Conservation (phyloP, 129 eudicot genomes). For the Chrysanthemum seticuspe region DNA sequence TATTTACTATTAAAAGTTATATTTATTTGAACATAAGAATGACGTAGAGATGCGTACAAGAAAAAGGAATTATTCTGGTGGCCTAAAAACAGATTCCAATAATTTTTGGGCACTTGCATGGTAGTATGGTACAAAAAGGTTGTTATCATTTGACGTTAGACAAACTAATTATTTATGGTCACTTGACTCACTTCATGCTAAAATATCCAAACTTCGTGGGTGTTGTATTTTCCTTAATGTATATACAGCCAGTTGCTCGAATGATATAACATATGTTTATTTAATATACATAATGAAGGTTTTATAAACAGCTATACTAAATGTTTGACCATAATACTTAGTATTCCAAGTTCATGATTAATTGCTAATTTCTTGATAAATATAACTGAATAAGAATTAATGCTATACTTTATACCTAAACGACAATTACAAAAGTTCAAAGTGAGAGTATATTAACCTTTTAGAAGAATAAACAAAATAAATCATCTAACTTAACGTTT, state of each 20-base stretch:
- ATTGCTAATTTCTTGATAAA: too few species aligned
- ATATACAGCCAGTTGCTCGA: neutral
- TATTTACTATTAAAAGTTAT: neutral
- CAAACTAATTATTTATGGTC: conserved; percentile 15
- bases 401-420: too few species aligned
- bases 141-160: conserved; percentile 18
- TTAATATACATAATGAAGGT: neutral
- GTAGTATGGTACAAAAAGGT: conserved; percentile 29
- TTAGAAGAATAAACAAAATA: too few species aligned
- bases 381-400: too few species aligned
- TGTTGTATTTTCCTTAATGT: neutral
- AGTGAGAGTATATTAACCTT: too few species aligned
- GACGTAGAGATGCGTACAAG: neutral
- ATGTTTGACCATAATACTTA: too few species aligned
- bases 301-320: too few species aligned
- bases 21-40: neutral
- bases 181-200: conserved; percentile 14
- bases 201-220: conserved; percentile 10
- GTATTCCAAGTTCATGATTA: too few species aligned
- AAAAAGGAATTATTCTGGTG: conserved; percentile 6
- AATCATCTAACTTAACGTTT: too few species aligned
- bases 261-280: neutral
- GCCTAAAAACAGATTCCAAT: conserved; percentile 23
- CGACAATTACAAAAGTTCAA: too few species aligned
- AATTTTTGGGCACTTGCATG: conserved; percentile 19